Base-by-base conservation (phyloP, 2,329 filamentous ascomycete species). In the Amesomyces nigricolor region DNA sequence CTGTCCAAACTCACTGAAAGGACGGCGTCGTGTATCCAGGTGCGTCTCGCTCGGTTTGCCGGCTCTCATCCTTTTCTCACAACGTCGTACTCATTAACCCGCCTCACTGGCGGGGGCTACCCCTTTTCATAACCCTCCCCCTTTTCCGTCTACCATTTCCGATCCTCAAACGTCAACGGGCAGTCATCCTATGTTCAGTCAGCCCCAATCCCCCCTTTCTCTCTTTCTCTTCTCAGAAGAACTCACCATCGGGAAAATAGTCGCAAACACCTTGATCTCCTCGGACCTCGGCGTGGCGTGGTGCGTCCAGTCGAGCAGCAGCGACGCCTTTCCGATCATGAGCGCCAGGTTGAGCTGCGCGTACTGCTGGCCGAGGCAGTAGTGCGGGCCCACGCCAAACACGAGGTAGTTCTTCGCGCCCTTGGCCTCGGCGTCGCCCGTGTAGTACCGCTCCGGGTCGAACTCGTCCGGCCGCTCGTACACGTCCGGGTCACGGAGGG, bases 241-340 rank as follows among this genome's bases (percentile, higher is more conserved):
- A 75, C 85, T 72, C 75, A 95, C 91, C 87, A 88, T 87, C 54
- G 94, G 94, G 80, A 99, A 99, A 65, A 99, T 95, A 29, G 91
- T 96, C 40, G 94, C 94, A 75, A 97, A 99, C 63, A 97, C 92
- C 77, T 95, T 92, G 73, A 99, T 97, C 72, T 95, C 86, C 75
- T 99, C 94, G 0, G 89, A 95, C 57, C 78, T 68, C 0, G 88
- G 83, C 10, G 94, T 97, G 16, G 90, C 74, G 69, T 90, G 84
- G 72, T 99, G 94, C 70, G 85, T 81, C 92, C 92, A 97, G 72
- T 97, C 85, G 63, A 97, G 78, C 68, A 85, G 78, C 71, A 96
- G 79, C 62, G 89, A 88, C 8, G 91, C 91, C 80, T 94, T 96
- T 68, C 91, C 91, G 66, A 96, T 81, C 80, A 95, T 88, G 46